Base-by-base conservation (phyloP, 257 asterid genomes). In the Dorcoceras hygrometricum region DNA sequence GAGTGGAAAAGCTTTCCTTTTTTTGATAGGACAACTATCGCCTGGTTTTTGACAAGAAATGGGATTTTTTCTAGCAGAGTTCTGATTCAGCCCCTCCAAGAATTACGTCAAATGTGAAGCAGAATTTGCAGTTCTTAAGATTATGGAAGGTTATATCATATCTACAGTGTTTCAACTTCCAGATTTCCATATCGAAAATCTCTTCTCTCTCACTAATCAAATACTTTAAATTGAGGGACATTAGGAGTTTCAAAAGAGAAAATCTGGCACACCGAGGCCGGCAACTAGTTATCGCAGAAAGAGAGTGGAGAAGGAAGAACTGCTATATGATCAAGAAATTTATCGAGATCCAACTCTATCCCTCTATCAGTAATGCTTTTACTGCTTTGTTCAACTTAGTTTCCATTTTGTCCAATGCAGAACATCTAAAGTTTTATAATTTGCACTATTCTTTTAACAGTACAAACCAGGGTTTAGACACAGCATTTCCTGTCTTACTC, bases 31-130 rank as follows among this genome's bases (percentile, higher is more conserved):
- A 39, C 23, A 23, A 25, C 29, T 60, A 39, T n/a, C 43, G 23
- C 53, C 73, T 28, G 65, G 43, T 60, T 25, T 50, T 48, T 75
- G 25, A 76, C 57, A 65, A 55, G 46, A n/a, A 16, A 57, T 62
- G 39, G 46, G 2, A 36, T 61, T 73, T 23, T 20, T 57, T 62
- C 63, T 48, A 8, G 28, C 80, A 93, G 98, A 91, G 84, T 55
- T 70, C 90, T 8, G 89, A 88, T 69, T 83, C 76, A 28, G 77
- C 85, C 31, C 87, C 97, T 80, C 97, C 94, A 50, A 84, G 98
- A 78, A 93, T 93, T 67, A 90, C 91, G n/a, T 75, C 97, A 61
- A 88, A 90, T 69, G 80, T 93, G 81, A 90, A 90, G 89, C 98
- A 88, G 80, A 93, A 83, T 80, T 78, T 93, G 82, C 95, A 82